These are phyloP conservation scores for Fraxinus xanthoxyloides DNA, from an alignment of 305 asterid genomes.

Conservation along the genomic window DNA sequence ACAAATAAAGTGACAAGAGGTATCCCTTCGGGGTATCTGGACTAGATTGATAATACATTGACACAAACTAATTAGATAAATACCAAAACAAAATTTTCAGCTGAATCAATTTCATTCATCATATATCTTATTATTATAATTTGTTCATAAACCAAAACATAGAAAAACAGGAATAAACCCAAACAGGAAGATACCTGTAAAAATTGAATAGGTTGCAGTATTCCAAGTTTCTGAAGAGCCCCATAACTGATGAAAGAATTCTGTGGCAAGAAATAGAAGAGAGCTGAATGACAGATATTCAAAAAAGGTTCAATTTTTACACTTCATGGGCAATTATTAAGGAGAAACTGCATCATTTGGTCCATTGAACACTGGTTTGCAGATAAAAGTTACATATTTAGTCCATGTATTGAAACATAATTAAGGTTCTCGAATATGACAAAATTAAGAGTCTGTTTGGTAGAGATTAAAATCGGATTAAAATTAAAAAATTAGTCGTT, in stretches of 20 bases:
- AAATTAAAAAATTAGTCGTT: no score
- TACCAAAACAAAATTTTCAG: neutral
- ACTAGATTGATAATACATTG: slow-evolving; percentile 44
- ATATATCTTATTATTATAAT: slow-evolving; percentile 4
- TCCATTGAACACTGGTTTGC: neutral
- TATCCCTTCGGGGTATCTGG: slow-evolving; percentile 92
- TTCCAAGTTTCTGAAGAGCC: slow-evolving; percentile 84
- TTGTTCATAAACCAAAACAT: slow-evolving; percentile 9
- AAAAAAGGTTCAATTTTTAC: slow-evolving; percentile 1
- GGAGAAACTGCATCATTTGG: neutral
- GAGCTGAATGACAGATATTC: neutral
- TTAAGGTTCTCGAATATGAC: neutral
- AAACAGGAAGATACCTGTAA: slow-evolving; percentile 68
- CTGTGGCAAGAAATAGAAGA: slow-evolving; percentile 41
- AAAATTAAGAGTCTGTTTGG: no score
- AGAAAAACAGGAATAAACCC: slow-evolving; percentile 10
- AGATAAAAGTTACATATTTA: neutral
- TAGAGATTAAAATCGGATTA: no score
- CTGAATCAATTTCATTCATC: neutral
- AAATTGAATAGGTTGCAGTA: slow-evolving; percentile 79
- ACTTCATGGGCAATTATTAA: neutral
- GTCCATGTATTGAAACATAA: neutral
- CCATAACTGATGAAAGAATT: slow-evolving; percentile 80
- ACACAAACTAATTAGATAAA: slow-evolving; percentile 23
- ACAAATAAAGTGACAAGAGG: slow-evolving; percentile 68